These are phyloP conservation scores for Russula brevipes DNA, from an alignment of 768 basidiomycete genomes.

Conservation along the genomic window DNA sequence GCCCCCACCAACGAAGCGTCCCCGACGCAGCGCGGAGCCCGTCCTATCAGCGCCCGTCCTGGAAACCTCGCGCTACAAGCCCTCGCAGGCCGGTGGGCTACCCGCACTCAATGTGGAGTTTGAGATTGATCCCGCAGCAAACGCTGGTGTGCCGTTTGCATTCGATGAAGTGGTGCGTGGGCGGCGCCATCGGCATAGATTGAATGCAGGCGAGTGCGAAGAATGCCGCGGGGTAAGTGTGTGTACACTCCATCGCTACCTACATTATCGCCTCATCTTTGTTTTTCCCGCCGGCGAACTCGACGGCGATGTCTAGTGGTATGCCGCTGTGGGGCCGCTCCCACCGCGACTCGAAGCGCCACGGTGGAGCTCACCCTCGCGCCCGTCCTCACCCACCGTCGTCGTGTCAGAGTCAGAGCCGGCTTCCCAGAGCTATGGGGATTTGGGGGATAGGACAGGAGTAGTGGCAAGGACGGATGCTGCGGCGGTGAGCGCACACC, in stretches of 20 bases:
- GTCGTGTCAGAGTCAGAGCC: neutral
- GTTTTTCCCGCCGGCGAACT: neutral
- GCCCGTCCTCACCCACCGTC: slow-evolving; percentile 15
- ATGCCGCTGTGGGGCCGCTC: slow-evolving; percentile 67
- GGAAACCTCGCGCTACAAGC: neutral
- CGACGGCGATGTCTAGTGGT: slow-evolving; percentile 52
- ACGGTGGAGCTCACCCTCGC: slow-evolving; percentile 62
- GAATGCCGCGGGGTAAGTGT: slow-evolving; percentile 68
- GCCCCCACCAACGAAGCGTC: slow-evolving; percentile 13
- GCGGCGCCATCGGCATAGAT: slow-evolving; percentile 53
- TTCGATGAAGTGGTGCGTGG: slow-evolving; percentile 75
- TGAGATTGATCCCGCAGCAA: slow-evolving; percentile 59
- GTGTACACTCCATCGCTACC: neutral
- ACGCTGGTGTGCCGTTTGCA: slow-evolving; percentile 60
- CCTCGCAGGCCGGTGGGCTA: neutral
- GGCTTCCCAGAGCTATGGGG: neutral
- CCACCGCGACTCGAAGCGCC: slow-evolving; percentile 62
- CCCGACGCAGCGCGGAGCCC: neutral
- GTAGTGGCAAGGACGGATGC: slow-evolving; percentile 8
- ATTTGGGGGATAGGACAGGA: slow-evolving; percentile 1
- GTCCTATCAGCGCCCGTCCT: neutral
- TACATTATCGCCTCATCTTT: neutral
- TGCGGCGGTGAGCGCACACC: slow-evolving; percentile 47
- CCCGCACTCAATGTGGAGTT: slow-evolving; percentile 34
- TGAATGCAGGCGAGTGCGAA: slow-evolving; percentile 78